Conservation (phyloP, 768 basidiomycete genomes). For the Piloderma croceum region DNA sequence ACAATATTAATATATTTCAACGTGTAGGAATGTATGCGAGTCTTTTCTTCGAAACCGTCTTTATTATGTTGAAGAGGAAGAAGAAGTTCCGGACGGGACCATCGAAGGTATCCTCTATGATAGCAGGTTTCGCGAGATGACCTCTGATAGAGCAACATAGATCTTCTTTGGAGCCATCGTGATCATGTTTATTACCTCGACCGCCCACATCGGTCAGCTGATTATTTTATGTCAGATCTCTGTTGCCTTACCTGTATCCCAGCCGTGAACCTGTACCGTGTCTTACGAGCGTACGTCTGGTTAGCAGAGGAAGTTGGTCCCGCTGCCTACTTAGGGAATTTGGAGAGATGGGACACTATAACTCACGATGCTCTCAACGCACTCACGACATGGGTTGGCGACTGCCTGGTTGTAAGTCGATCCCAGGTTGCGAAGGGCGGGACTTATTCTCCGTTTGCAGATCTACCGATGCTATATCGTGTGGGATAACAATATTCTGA, state of each 20-base stretch:
- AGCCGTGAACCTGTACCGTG: slow-evolving; percentile 16
- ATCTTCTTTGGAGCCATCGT: slow-evolving; percentile 8
- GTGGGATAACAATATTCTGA: slow-evolving; percentile 10
- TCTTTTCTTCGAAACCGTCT: slow-evolving; percentile 12
- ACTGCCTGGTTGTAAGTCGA: slow-evolving; percentile 12
- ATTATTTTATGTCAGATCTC: too few species aligned
- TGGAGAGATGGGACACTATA: slow-evolving; percentile 16
- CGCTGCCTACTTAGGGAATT: slow-evolving; percentile 11
- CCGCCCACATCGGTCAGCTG: slow-evolving; percentile 15
- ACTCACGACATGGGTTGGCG: slow-evolving; percentile 16
- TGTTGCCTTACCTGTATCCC: too few species aligned
- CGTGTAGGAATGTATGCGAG: slow-evolving; percentile 14
- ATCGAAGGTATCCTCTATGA: too few species aligned
- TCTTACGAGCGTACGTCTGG: slow-evolving; percentile 15
- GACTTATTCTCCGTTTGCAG: too few species aligned
- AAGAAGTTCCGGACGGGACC: slow-evolving; percentile 7
- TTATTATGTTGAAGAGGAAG: slow-evolving; percentile 8
- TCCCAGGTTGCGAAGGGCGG: too few species aligned
- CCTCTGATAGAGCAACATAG: too few species aligned
- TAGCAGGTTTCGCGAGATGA: too few species aligned
- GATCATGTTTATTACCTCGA: slow-evolving; percentile 12
- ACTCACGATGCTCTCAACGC: slow-evolving; percentile 12
- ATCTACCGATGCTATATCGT: slow-evolving; percentile 20
- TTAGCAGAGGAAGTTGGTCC: slow-evolving; percentile 6
- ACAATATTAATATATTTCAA: too few species aligned